Percentiles rank a stretch among this genome's conserved stretches.
Conservation (phyloP, 176 grass and related monocot species). For the Raddia distichophylla region DNA sequence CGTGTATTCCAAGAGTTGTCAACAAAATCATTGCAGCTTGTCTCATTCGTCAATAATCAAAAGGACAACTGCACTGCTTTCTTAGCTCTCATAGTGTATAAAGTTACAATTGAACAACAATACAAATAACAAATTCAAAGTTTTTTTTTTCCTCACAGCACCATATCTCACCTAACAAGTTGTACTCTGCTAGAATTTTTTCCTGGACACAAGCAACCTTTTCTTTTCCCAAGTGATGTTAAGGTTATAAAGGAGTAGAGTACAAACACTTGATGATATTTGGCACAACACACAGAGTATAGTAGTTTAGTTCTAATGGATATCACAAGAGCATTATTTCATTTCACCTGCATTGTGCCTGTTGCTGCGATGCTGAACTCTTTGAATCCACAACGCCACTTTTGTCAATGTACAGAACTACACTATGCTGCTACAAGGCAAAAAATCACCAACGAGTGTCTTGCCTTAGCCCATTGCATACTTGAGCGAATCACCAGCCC, state of each 20-base stretch:
- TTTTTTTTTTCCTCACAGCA: slow-evolving; percentile 12
- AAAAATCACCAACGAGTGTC: background rate
- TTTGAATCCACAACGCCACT: slow-evolving; percentile 29
- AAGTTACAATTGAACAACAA: background rate
- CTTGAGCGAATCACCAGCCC: slow-evolving; percentile 93
- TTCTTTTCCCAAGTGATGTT: slow-evolving; percentile 15
- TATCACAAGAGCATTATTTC: background rate
- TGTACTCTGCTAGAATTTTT: background rate
- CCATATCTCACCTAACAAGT: background rate
- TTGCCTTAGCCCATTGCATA: slow-evolving; percentile 75
- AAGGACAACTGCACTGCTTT: background rate
- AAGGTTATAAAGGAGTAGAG: slow-evolving; percentile 39
- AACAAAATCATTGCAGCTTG: slow-evolving; percentile 36
- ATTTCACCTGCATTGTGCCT: slow-evolving; percentile 40
- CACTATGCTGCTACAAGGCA: slow-evolving; percentile 30
- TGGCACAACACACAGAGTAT: slow-evolving; percentile 29
- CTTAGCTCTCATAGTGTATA: slow-evolving; percentile 25
- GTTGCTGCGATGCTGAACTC: slow-evolving; percentile 12
- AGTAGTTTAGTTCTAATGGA: slow-evolving; percentile 21
- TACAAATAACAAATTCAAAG: background rate
- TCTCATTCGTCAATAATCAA: slow-evolving; percentile 33
- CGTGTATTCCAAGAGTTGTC: slow-evolving; percentile 24
- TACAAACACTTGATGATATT: slow-evolving; percentile 6
- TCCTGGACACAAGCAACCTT: background rate
- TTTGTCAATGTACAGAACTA: slow-evolving; percentile 43